These are phyloP conservation scores for Gymnopilus junonius DNA, from an alignment of 768 basidiomycete genomes.

Conservation along the genomic window DNA sequence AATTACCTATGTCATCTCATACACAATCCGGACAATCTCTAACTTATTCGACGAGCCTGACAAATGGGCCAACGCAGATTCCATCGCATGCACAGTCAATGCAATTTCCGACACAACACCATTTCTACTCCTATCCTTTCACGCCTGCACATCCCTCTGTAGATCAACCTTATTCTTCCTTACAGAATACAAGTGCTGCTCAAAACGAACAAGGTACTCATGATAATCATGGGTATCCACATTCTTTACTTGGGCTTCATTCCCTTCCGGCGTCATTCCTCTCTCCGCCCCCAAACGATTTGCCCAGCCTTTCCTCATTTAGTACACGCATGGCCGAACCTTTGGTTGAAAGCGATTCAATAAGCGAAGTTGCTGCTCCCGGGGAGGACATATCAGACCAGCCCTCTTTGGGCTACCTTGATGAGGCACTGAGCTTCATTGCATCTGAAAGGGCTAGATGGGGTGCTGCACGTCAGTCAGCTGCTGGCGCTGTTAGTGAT, in stretches of 20 bases:
- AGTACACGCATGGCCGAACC: neutral
- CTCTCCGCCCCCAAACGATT: constrained; percentile 15
- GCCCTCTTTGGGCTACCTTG: constrained; percentile 73
- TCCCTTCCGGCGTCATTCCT: constrained; percentile 18
- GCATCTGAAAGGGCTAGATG: constrained; percentile 69
- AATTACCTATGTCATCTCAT: neutral
- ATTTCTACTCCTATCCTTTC: neutral
- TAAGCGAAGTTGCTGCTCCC: neutral
- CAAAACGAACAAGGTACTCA: neutral
- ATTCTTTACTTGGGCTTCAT: constrained; percentile 25
- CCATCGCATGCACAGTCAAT: neutral
- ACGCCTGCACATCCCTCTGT: neutral
- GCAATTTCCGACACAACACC: neutral
- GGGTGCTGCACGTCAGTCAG: constrained; percentile 47
- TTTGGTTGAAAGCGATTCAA: neutral
- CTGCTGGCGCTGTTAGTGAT: constrained; percentile 11
- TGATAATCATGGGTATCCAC: constrained; percentile 20
- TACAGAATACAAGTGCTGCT: neutral
- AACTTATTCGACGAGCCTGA: neutral
- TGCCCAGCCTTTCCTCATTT: neutral
- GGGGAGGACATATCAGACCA: constrained; percentile 7
- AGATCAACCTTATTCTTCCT: neutral
- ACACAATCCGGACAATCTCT: neutral
- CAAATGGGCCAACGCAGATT: neutral
- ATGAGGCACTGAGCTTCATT: constrained; percentile 75